Evolutionary conservation across 78 protist genomes (phyloP).

Genomic region (Monosiga brevicollis): DNA sequence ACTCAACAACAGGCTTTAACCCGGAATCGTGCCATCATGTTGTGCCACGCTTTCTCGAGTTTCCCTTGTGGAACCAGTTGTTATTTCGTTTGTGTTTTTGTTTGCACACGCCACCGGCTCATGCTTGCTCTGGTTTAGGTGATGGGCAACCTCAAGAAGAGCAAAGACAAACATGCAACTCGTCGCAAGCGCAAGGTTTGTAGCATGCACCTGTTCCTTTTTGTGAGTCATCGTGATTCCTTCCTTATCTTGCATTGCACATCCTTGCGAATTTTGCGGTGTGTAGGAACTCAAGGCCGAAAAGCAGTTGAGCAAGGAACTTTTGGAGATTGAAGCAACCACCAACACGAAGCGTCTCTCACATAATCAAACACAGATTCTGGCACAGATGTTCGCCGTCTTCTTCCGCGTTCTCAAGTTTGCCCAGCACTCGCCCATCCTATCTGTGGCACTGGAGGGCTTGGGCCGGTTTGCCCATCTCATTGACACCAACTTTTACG

Average conservation of each 20-base stretch:
- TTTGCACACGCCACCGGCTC: no score
- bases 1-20: no score
- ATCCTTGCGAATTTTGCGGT: background rate
- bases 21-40: no score
- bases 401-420: background rate
- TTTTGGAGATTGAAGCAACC: background rate
- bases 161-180: background rate
- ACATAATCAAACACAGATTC: background rate
- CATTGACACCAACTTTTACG: background rate
- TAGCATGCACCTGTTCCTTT: background rate
- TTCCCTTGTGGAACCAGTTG: no score
- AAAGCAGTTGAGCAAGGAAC: background rate
- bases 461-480: background rate
- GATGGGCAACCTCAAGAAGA: no score
- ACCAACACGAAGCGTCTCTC: background rate
- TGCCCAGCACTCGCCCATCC: background rate
- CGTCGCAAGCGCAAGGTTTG: background rate
- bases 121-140: no score
- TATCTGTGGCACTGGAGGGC: background rate
- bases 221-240: background rate
- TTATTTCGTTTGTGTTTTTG: no score
- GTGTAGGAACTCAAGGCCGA: background rate
- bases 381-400: background rate
- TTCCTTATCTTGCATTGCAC: background rate
- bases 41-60: no score